Percentiles rank a stretch among this genome's conserved stretches.
Evolutionary conservation across 306 rosid genomes (phyloP).

Genomic region (Nissolia schottii): DNA sequence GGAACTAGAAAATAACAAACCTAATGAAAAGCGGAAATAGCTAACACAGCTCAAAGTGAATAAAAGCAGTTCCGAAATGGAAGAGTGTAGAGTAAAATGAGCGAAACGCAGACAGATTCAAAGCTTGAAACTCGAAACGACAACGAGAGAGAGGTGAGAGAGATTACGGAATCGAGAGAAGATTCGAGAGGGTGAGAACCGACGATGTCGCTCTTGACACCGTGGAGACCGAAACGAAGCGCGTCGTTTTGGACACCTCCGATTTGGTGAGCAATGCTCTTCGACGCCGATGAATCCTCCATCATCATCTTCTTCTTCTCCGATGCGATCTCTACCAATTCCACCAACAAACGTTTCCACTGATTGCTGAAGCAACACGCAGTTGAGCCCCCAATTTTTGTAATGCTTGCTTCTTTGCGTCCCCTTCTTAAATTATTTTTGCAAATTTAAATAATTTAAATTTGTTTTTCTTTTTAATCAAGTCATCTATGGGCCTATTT

Average conservation of each 20-base stretch:
- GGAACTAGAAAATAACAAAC: background rate
- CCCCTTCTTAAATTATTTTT: too few species aligned
- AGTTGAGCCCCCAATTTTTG: too few species aligned
- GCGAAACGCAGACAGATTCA: background rate
- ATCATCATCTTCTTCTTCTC: slow-evolving; percentile 16
- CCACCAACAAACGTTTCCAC: too few species aligned
- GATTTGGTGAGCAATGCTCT: slow-evolving; percentile 77
- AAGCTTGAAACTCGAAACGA: background rate
- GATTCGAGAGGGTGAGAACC: slow-evolving; percentile 87
- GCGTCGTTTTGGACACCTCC: slow-evolving; percentile 84
- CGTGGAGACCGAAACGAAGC: slow-evolving; percentile 86
- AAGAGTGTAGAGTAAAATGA: background rate
- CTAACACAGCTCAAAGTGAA: background rate
- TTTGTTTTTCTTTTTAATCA: too few species aligned
- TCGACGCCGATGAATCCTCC: slow-evolving; percentile 51
- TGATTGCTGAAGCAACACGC: too few species aligned
- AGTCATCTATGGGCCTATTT: too few species aligned
- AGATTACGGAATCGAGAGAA: slow-evolving; percentile 58
- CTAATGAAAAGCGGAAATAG: slow-evolving; percentile 11
- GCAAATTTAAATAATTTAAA: too few species aligned
- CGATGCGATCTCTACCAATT: too few species aligned
- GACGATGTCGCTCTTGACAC: slow-evolving; percentile 81
- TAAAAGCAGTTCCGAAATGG: background rate
- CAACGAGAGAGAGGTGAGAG: background rate
- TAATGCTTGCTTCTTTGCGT: too few species aligned